phyloP scores from a whole-genome alignment of 2,329 filamentous ascomycete genomes.

The Sporothrix variecibatus region DNA sequence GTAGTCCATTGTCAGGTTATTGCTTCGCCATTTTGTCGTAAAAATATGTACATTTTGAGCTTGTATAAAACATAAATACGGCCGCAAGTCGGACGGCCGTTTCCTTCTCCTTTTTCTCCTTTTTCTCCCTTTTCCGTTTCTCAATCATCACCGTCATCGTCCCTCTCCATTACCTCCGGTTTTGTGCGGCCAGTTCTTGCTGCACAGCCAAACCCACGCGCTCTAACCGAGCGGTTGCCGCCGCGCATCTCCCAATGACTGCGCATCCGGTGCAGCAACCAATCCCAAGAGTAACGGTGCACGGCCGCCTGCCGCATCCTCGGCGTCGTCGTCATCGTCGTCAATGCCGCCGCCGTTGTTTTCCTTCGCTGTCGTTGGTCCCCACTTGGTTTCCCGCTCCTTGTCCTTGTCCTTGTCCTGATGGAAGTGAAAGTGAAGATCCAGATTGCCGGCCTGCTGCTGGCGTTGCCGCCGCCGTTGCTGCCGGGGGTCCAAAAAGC shows the following conservation, averaged over 20 bases:
- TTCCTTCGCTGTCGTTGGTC: neutral
- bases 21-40: slow-evolving; percentile 1
- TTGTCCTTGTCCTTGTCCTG: slow-evolving; percentile 6
- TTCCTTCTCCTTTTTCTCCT: neutral
- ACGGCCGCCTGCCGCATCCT: slow-evolving; percentile 33
- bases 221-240: slow-evolving; percentile 57
- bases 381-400: slow-evolving; percentile 8
- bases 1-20: neutral
- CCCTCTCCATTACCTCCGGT: slow-evolving; percentile 15
- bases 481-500: slow-evolving; percentile 47
- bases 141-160: neutral
- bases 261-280: slow-evolving; percentile 53
- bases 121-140: neutral
- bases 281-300: slow-evolving; percentile 58
- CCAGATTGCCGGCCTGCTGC: neutral
- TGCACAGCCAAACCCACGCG: slow-evolving; percentile 58
- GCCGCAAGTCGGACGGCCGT: neutral
- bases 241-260: slow-evolving; percentile 53
- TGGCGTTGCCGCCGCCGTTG: neutral
- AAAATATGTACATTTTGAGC: slow-evolving; percentile 6
- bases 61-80: slow-evolving; percentile 3
- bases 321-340: slow-evolving; percentile 24
- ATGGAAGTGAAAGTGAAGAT: neutral
- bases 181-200: slow-evolving; percentile 50
- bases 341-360: slow-evolving; percentile 19